Conservation (phyloP, 2,329 filamentous ascomycete species). For the Metarhizium album region DNA sequence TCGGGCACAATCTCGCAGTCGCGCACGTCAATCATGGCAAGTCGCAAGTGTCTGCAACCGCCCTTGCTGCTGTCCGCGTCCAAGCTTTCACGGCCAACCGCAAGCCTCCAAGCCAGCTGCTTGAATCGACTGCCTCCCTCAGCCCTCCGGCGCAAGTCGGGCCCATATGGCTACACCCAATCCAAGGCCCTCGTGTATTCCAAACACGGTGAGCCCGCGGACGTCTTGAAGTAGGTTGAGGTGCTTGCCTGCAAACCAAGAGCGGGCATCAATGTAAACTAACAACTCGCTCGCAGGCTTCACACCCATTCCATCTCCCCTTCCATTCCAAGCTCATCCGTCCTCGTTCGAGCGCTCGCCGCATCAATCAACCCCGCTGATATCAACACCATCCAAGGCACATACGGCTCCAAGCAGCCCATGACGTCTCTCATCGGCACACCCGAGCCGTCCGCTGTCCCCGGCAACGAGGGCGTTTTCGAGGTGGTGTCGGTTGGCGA, state of each 20-base stretch:
- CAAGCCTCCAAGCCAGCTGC: slow-evolving; percentile 8
- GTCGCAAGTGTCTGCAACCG: slow-evolving; percentile 13
- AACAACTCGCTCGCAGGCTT: slow-evolving; percentile 31
- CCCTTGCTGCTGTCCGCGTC: slow-evolving; percentile 12
- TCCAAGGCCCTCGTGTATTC: slow-evolving; percentile 72
- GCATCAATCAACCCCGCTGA: slow-evolving; percentile 94
- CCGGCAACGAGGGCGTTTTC: slow-evolving; percentile 87
- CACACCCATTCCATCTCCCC: slow-evolving; percentile 71
- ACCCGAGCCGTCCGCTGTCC: slow-evolving; percentile 61
- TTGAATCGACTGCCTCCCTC: slow-evolving; percentile 13
- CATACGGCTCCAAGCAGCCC: slow-evolving; percentile 76
- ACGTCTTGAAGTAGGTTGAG: slow-evolving; percentile 48
- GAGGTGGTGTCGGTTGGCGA: slow-evolving; percentile 68
- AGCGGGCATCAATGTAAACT: not conserved
- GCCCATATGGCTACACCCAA: slow-evolving; percentile 71
- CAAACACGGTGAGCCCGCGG: slow-evolving; percentile 61
- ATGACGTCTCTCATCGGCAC: slow-evolving; percentile 73
- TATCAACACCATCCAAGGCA: slow-evolving; percentile 95
- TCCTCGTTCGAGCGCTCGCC: slow-evolving; percentile 80
- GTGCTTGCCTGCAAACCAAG: not conserved
- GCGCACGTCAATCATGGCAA: slow-evolving; percentile 12
- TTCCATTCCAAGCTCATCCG: slow-evolving; percentile 47
- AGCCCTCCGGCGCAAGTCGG: slow-evolving; percentile 39
- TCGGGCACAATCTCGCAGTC: not conserved
- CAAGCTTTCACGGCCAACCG: slow-evolving; percentile 12